Evolutionary conservation across 2,329 filamentous ascomycete species (phyloP), one percentile per base, ranked within the genome.

Genomic region (Colletotrichum sp.): DNA sequence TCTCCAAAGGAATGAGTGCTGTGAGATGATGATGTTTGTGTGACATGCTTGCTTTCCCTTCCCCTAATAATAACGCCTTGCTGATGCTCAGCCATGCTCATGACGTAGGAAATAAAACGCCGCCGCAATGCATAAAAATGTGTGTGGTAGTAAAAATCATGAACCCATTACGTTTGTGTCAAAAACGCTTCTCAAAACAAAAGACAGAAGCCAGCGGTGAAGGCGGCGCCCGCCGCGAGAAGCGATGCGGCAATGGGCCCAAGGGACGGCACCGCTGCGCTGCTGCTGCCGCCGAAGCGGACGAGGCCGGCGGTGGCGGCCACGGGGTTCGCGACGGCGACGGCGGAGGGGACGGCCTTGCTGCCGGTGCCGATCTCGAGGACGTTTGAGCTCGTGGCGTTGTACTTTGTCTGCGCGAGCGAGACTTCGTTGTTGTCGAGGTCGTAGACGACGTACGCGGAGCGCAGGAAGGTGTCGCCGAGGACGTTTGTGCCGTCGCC

Each of bases 391-490:
- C 78, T 73, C 0, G 88, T 88, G 6, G 87, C 84, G 79, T 93
- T 90, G 81, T 91, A 92, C 65, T 87, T 89, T 21, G 92, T 92
- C 81, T 93, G 90, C 2, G 93, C 93, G 36, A 95, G 83, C 3
- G 91, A 92, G 76, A 95, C 91, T 82, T 93, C 87, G 80, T 94
- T 91, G 81, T 93, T 94, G 33, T 87, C 90, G 27, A 95, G 85
- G 80, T 95, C 93, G 80, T 94, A 95, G 13, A 95, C 93, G 16
- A 94, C 89, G 77, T 95, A 95, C 0, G 93, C 93, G 43, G 91
- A 93, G 62, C 93, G 87, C 69, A 95, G 85, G 81, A 95, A 95
- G 0, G 93, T 94, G 79, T 95, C 93, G 18, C 93, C 93, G 33
- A 95, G 84, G 3, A 94, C 90, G 57, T 88, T 87, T n/a, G 88